Base-by-base conservation (phyloP, 1,139 yeast species). In the Trichomonascaceae sp. region DNA sequence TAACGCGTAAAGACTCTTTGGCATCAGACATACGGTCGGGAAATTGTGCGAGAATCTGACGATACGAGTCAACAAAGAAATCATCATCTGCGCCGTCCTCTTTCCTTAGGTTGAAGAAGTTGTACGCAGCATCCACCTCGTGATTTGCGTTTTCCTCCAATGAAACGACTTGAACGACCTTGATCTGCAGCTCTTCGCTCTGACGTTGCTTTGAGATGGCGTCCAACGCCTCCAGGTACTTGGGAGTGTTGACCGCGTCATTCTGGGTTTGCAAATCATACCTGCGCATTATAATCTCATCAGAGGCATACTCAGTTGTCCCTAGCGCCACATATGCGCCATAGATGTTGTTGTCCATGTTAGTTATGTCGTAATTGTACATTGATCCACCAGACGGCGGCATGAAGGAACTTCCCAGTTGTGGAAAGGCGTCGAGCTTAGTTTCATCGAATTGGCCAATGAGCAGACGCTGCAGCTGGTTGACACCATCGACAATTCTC, bases 161-260 rank as follows among this genome's bases (percentile, higher is more conserved):
- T 1, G 71, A 63, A 17, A 61, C 45, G 28, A 74, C 62, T 33
- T 70, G 70, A 27, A 70, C 63, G 29, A 74, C 69, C 42, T 67
- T 75, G 23, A 69, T 60, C 35, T 69, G 60, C 16, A 76, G 51
- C 27, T 60, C 65, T 34, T 65, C 65, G 5, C 70, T 64, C 4
- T 62, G 54, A 32, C 73, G 61, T 1, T 55, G 44, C 14, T 65
- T 63, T 0, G 76, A 67, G 29, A 75, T 58, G 26, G 54, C 65
- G 13, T 56, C 60, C 27, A 77, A 49, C 0, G 84, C 74, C 51
- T 87, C 96, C 37, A 78, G 74, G 46, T 84, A 85, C 31, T 65
- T 58, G 4, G 84, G 71, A 4, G 59, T 54, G 43, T 74, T 69
- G 0, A 37, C 45, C 0, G 71, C 67, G 50, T 85, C 94, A 5